phyloP scores from a whole-genome alignment of 805 yeast species.

The Candida anglica region DNA sequence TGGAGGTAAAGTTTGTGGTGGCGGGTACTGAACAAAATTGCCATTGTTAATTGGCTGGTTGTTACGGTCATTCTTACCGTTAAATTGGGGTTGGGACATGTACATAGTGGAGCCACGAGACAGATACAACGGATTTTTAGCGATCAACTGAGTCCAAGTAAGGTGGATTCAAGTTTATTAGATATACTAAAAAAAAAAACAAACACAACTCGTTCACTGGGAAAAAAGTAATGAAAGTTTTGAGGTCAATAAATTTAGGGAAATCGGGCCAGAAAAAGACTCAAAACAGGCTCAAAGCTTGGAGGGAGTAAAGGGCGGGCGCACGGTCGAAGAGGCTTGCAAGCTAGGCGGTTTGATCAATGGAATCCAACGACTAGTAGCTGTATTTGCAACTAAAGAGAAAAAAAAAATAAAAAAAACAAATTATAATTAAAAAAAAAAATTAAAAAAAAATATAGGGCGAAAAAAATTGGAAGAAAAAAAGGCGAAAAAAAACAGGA shows the following conservation, averaged over 20 bases:
- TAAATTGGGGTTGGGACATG: slow-evolving; percentile 5
- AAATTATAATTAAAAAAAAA: slow-evolving; percentile 1
- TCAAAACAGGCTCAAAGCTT: too few species aligned
- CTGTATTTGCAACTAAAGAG: slow-evolving; percentile 7
- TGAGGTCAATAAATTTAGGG: too few species aligned
- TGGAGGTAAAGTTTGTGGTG: slow-evolving; percentile 3
- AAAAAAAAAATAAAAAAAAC: slow-evolving; percentile 4
- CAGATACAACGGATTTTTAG: too few species aligned
- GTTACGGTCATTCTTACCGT: slow-evolving; percentile 3
- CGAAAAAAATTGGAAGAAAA: slow-evolving; percentile 2
- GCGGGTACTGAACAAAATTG: slow-evolving; percentile 4
- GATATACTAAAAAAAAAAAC: too few species aligned
- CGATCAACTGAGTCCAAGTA: too few species aligned
- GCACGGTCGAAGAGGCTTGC: too few species aligned
- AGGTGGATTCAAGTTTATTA: too few species aligned
- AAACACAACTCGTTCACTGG: too few species aligned
- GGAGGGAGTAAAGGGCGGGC: too few species aligned
- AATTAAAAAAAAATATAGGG: slow-evolving; percentile 6
- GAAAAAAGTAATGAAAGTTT: too few species aligned
- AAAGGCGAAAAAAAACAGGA: slow-evolving; percentile 1
- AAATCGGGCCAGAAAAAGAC: too few species aligned
- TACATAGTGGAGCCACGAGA: too few species aligned
- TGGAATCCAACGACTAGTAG: not conserved
- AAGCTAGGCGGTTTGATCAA: not conserved
- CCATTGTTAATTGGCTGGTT: slow-evolving; percentile 3